phyloP scores from a whole-genome alignment of 352 stramenopile genomes.

The Phytophthora sansomeana region DNA sequence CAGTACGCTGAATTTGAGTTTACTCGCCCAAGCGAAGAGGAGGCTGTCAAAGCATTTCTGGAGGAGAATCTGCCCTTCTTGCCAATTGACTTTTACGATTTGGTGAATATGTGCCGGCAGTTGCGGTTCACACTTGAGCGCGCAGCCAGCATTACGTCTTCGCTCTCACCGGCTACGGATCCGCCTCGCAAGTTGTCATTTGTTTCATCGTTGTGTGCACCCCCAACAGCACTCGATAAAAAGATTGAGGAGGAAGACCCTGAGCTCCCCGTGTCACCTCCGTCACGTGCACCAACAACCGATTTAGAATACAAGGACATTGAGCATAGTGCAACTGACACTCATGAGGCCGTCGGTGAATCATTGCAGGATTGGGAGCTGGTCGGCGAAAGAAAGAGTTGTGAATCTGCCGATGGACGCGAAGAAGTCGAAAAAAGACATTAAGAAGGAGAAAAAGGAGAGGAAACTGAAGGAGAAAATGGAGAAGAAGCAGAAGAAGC shows the following conservation, averaged over 20 bases:
- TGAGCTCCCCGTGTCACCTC: constrained; percentile 34
- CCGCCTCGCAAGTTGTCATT: constrained; percentile 36
- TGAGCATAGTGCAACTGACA: constrained; percentile 16
- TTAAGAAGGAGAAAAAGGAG: constrained; percentile 37
- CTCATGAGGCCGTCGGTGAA: constrained; percentile 16
- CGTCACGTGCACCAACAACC: constrained; percentile 10
- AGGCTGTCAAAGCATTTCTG: constrained; percentile 63
- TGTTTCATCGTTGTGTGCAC: constrained; percentile 43
- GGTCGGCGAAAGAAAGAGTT: constrained; percentile 23
- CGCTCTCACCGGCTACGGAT: constrained; percentile 16
- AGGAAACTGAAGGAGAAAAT: constrained; percentile 38
- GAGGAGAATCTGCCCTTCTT: constrained; percentile 73
- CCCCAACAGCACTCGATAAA: constrained; percentile 22
- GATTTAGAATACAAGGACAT: constrained; percentile 24
- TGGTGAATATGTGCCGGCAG: constrained; percentile 70
- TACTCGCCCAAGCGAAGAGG: constrained; percentile 57
- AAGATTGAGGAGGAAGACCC: constrained; percentile 37
- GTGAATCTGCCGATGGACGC: constrained; percentile 13
- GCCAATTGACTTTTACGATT: constrained; percentile 81
- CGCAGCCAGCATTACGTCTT: constrained; percentile 33
- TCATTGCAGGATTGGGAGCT: constrained; percentile 41
- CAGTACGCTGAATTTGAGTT: constrained; percentile 62
- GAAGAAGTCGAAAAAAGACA: constrained; percentile 31
- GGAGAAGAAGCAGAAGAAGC: constrained; percentile 44
- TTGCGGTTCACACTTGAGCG: constrained; percentile 57